Percentiles rank a stretch among this genome's conserved stretches.
Conservation (phyloP, 345 rosid genomes). For the Stellera chamaejasme region DNA sequence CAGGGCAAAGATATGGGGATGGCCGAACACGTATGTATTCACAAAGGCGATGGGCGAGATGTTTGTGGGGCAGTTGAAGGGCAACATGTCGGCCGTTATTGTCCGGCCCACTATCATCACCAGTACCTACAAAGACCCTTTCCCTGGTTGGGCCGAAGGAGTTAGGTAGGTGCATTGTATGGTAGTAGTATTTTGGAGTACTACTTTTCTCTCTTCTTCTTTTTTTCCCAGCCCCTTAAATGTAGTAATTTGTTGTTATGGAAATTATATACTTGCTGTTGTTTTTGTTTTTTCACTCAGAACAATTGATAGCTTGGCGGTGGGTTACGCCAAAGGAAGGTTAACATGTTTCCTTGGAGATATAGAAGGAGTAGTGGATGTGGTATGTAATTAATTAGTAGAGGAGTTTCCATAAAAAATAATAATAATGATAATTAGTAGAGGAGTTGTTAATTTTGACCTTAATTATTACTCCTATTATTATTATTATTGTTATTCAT, state of each 20-base stretch:
- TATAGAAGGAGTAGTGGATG: slow-evolving; percentile 49
- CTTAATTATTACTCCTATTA: no score
- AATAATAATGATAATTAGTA: no score
- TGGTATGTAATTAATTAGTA: slow-evolving; percentile 32
- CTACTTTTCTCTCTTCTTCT: background rate
- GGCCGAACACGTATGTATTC: slow-evolving; percentile 82
- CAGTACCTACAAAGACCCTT: slow-evolving; percentile 69
- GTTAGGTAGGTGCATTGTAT: slow-evolving; percentile 24
- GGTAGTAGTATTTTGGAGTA: no score
- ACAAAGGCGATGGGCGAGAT: slow-evolving; percentile 94
- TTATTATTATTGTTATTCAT: no score
- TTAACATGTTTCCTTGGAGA: slow-evolving; percentile 68
- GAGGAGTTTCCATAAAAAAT: no score
- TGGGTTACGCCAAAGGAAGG: slow-evolving; percentile 76
- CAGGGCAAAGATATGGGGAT: slow-evolving; percentile 70
- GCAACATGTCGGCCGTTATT: slow-evolving; percentile 36
- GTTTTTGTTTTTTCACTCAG: no score
- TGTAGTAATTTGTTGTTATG: background rate
- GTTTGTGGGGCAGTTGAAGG: slow-evolving; percentile 42
- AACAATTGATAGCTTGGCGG: slow-evolving; percentile 73
- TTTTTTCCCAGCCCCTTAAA: no score
- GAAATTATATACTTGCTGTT: no score
- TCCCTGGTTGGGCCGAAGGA: slow-evolving; percentile 90
- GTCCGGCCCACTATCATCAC: slow-evolving; percentile 66
- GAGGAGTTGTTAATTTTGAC: no score